These are phyloP conservation scores for Bruguiera sexangula DNA, from an alignment of 345 rosid species.

Conservation along the genomic window DNA sequence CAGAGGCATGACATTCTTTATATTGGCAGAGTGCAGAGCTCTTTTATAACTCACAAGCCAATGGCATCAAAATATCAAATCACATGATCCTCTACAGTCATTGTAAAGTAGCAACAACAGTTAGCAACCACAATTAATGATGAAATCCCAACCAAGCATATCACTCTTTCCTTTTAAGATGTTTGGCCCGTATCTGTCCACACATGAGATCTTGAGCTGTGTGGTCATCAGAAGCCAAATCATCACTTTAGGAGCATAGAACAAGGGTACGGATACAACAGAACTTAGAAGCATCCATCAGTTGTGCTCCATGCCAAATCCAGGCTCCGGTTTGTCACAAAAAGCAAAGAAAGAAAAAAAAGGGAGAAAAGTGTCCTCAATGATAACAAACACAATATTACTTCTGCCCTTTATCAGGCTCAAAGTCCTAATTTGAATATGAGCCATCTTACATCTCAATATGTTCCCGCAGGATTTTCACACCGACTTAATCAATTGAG, in stretches of 20 bases:
- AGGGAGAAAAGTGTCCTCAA: neutral
- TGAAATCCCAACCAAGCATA: no score
- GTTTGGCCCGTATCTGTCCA: slow-evolving; percentile 96
- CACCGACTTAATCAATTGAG: neutral
- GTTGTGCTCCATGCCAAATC: slow-evolving; percentile 2
- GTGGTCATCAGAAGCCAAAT: slow-evolving; percentile 79
- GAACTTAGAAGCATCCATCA: slow-evolving; percentile 17
- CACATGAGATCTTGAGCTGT: slow-evolving; percentile 53
- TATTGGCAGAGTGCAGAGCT: neutral
- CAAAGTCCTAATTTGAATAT: neutral
- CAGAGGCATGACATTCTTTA: neutral
- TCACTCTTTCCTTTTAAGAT: slow-evolving; percentile 12
- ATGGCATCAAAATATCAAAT: neutral
- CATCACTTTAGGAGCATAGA: slow-evolving; percentile 62
- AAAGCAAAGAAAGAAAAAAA: neutral
- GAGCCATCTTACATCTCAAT: no score
- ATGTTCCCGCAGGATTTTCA: neutral
- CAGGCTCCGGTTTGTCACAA: neutral
- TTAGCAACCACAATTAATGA: neutral
- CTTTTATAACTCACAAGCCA: neutral
- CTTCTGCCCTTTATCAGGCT: no score
- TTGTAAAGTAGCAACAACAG: neutral
- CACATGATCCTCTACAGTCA: neutral
- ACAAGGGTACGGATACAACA: slow-evolving; percentile 25
- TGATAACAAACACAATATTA: neutral